phyloP scores from a whole-genome alignment of 371 early-diverging fungal species.

The Mucor lusitanicus region DNA sequence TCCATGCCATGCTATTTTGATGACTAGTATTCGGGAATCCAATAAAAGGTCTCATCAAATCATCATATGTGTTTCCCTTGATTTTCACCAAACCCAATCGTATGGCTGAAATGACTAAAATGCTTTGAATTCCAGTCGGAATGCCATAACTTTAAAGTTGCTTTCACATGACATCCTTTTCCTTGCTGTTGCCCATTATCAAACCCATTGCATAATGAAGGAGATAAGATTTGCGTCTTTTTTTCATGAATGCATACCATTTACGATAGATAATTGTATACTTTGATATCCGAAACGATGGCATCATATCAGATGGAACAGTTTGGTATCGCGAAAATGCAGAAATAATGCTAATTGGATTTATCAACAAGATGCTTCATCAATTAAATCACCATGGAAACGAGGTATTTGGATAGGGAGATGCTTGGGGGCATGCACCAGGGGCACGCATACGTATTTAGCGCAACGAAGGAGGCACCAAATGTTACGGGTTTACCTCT shows the following conservation, averaged over 20 bases:
- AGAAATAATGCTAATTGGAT: too few relatives aligned
- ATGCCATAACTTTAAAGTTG: neutral
- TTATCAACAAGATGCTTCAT: too few relatives aligned
- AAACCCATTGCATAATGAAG: neutral
- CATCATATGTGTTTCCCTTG: neutral
- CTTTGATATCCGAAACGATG: neutral
- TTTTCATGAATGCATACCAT: neutral
- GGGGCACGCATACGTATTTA: too few relatives aligned
- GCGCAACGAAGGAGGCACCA: too few relatives aligned
- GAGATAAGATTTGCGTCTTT: neutral
- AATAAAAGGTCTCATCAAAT: neutral
- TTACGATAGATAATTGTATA: neutral
- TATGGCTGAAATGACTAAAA: neutral
- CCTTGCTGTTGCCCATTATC: neutral
- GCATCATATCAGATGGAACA: too few relatives aligned
- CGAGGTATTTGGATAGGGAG: too few relatives aligned
- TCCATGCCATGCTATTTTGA: neutral
- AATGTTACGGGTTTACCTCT: too few relatives aligned
- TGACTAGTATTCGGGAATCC: neutral
- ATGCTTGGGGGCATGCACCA: too few relatives aligned
- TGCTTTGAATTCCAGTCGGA: neutral
- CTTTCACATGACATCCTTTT: neutral
- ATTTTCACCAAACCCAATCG: neutral
- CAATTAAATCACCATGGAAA: too few relatives aligned
- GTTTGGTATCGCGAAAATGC: too few relatives aligned